Base-by-base conservation (phyloP, 108 stramenopile genomes). In the Skeletonema potamos region DNA sequence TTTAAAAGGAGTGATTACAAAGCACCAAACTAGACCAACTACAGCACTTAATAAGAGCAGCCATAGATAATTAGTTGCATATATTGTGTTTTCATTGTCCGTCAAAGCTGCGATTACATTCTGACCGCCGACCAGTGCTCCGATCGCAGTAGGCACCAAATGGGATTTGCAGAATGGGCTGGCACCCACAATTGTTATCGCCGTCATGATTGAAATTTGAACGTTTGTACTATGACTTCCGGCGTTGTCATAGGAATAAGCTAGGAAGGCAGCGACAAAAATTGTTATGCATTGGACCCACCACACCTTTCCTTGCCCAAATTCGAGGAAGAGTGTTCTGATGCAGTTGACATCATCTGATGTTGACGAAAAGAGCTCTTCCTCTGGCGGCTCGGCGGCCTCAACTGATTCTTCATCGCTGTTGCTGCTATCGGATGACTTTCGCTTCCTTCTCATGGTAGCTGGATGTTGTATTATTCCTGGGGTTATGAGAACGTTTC, bases 111-210 rank as follows among this genome's bases (percentile, higher is more conserved):
- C 77, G 44, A 85, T 85, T 33, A 85, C 70, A 60, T 73, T 82
- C 15, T 85, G 84, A 6, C 84, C 84, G 26, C 84, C 84, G n/a
- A 71, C 81, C 55, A 85, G 75, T 2, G 77, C 69, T 12, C 84
- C 84, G 29, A 85, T 67, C 13, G 84, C 37, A 2, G 81, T 68
- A 22, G 64, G 29, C 13, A 79, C 48, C 20, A 85, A 36, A 74
- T 82, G 83, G 13, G 64, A 64, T 1, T 51, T 67, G 17, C 34
- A 56, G 43, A 74, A 71, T 22, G 84, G 81, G 5, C 73, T 70
- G 12, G 73, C 69, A 7, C 81, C 84, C 22, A 81, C 69, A 10
- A 85, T 28, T 7, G 66, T 63, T 18, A 85, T 82, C 13, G 82
- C 68, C 1, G 81, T 82, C 84, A 85, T 85, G 44, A 79, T 79